Evolutionary conservation across 495 filamentous ascomycete species (phyloP), one percentile per base, ranked within the genome.

Genomic region (Lasiosphaeris hirsuta): DNA sequence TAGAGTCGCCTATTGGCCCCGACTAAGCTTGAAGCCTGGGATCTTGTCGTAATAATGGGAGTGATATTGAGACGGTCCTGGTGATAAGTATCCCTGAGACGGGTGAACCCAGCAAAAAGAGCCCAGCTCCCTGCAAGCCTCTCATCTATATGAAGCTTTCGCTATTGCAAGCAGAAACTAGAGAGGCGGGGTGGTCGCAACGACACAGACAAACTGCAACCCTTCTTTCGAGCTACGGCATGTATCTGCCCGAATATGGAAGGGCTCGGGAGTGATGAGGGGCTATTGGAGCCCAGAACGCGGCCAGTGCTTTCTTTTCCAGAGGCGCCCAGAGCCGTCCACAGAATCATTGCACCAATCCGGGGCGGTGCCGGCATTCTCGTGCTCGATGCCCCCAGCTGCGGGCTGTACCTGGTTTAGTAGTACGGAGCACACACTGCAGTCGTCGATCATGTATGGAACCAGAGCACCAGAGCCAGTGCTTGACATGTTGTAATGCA

Each of bases 311-410:
- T 53, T 40, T 18, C 41, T 53, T 53, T 42, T 47, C 38, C 30
- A 37, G 48, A 23, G 5, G 23, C 23, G 23, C 23, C 23, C 23
- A 30, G 23, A 30, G 23, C 2, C 35, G 46, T 15, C 44, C 41
- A 15, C 18, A 10, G 51, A 54, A 60, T 50, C 57, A 54, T 43
- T 42, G 39, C 57, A 54, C 57, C 57, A 60, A 60, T 55, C 44
- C 48, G 18, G 34, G n/a, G 14, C 43, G 7, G 43, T 35, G 35
- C 48, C 41, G 9, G 51, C 51, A 38, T 43, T 59, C 43, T 53
- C 37, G 41, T 38, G 17, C 42, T 33, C 33, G 14, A 10, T n/a
- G n/a, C n/a, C n/a, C n/a, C 15, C 13, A 40, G 6, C 34, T 51
- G 4, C 35, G 39, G 11, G 17, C 34, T 35, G 36, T 7, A 15